Base-by-base conservation (phyloP, 495 filamentous ascomycete genomes). In the Hypoxylon lienhwacheense region DNA sequence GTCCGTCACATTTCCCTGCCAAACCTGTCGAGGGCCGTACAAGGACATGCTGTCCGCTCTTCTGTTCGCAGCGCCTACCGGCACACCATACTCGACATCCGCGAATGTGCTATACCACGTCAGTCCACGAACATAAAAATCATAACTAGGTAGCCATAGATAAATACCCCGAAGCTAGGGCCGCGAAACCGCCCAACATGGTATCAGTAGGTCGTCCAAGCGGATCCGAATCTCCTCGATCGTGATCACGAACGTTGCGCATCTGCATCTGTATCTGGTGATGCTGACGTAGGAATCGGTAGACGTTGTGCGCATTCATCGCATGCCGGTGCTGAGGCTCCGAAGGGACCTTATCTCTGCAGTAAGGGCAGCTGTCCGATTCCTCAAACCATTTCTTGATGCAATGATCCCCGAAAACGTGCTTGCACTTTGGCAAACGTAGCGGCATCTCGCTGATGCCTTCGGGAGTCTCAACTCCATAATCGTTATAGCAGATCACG, bases 321-420 rank as follows among this genome's bases (percentile, higher is more conserved):
- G 37, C 43, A 11, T 51, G 55, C 1, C 52, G 52, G 20, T 48
- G 52, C 31, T 61, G 58, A 21, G 58, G 63, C 41, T 81, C 77
- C 11, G 80, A 80, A 10, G 70, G 78, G 7, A 83, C 68, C 47
- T 80, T 80, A 49, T 81, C 76, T 10, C 80, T 71, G 46, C 80
- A 83, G 54, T 81, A 80, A 0, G 80, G 80, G 56, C 80, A 83
- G 46, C 71, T 82, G 52, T 80, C 77, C 1, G 77, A 76, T 42
- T 83, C 80, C 34, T 80, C 67, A 40, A 82, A 76, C 80, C 80
- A 83, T 54, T 79, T 81, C 61, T 79, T 81, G 58, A 83, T 81
- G 64, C 80, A 83, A 39, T 76, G 72, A 39, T 81, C 75, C 14
- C 80, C 80, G 53, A 83, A 83, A 5, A 83, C 60, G 53, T 83